Evolutionary conservation across 441 rosid genomes (phyloP).

Genomic region (Raphanus hybrid): DNA sequence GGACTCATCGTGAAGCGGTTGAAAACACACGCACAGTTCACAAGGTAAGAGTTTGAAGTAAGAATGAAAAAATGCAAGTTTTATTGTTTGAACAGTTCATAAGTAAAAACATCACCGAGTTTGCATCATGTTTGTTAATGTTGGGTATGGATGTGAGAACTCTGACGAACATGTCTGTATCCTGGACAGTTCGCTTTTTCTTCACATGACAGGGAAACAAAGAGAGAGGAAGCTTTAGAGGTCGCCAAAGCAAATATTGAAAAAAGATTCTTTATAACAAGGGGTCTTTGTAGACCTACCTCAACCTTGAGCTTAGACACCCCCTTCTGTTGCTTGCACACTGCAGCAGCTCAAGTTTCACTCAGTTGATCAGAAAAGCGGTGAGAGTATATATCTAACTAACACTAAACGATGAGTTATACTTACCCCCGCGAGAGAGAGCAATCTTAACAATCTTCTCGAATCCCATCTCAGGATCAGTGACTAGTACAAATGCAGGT

Average conservation of each 20-base stretch:
- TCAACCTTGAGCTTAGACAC: slow-evolving; percentile 72
- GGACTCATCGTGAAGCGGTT: not conserved
- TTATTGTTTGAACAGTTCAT: not conserved
- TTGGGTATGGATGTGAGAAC: slow-evolving; percentile 82
- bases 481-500: slow-evolving; percentile 81
- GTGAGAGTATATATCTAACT: not conserved
- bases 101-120: slow-evolving; percentile 54
- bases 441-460: slow-evolving; percentile 91
- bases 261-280: not conserved
- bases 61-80: slow-evolving; percentile 1
- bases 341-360: slow-evolving; percentile 53
- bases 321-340: slow-evolving; percentile 75
- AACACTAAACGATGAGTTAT: not conserved
- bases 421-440: slow-evolving; percentile 76
- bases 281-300: slow-evolving; percentile 53
- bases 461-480: slow-evolving; percentile 91
- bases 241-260: not conserved
- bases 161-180: slow-evolving; percentile 61
- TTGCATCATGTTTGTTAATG: slow-evolving; percentile 85
- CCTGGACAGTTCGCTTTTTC: slow-evolving; percentile 72
- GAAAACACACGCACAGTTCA: not conserved
- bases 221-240: slow-evolving; percentile 7
- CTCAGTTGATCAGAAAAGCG: not conserved
- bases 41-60: not conserved
- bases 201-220: slow-evolving; percentile 41